Evolutionary conservation across 2,329 filamentous ascomycete genomes (phyloP).

Genomic region (Bipolaris zeicola): DNA sequence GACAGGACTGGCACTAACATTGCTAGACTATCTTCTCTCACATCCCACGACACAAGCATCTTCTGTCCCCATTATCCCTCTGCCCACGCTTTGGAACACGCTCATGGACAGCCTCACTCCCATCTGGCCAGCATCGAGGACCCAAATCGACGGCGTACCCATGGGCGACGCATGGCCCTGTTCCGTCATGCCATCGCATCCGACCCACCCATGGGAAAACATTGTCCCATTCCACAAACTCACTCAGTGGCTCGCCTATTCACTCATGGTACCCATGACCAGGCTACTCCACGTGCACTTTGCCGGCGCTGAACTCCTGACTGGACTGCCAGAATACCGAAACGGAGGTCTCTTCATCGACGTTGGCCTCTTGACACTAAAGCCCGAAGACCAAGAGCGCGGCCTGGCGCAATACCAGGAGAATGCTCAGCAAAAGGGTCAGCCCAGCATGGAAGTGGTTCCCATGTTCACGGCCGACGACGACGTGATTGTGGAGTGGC

Average conservation of each 20-base stretch:
- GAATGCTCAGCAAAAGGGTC: conserved; percentile 73
- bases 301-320: conserved; percentile 80
- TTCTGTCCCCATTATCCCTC: conserved; percentile 82
- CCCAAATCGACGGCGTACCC: conserved; percentile 81
- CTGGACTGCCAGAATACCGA: conserved; percentile 87
- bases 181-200: conserved; percentile 77
- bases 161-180: conserved; percentile 96
- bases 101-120: conserved; percentile 84
- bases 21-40: conserved; percentile 82
- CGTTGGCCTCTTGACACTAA: conserved; percentile 78
- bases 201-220: conserved; percentile 73
- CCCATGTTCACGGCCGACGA: conserved; percentile 75
- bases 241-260: conserved; percentile 94
- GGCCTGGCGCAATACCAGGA: conserved; percentile 72
- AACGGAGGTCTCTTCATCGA: conserved; percentile 90
- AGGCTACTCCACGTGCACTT: conserved; percentile 81
- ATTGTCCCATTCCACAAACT: conserved; percentile 90
- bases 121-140: conserved; percentile 89
- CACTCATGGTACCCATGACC: conserved; percentile 88
- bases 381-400: conserved; percentile 69
- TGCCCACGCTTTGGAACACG: conserved; percentile 88
- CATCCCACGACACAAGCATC: conserved; percentile 89
- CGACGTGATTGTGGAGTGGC: conserved; percentile 81
- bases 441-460: conserved; percentile 73
- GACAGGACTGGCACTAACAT: conserved; percentile 14